Base-by-base conservation (phyloP, 495 filamentous ascomycete genomes). In the Pyrenula massariospora region DNA sequence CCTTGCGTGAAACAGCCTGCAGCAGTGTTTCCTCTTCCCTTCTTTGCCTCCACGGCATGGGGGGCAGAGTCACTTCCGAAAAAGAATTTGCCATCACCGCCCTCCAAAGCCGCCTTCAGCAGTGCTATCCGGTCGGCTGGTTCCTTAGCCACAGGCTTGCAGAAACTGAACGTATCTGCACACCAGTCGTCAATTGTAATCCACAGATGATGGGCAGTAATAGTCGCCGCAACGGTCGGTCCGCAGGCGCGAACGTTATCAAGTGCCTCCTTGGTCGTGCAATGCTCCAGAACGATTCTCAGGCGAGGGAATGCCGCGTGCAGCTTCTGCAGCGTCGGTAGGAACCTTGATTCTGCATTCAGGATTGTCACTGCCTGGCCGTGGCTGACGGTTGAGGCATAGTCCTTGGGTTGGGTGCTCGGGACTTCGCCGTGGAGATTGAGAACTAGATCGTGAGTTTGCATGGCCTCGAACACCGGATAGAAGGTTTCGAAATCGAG, bases 1-100 rank as follows among this genome's bases (percentile, higher is more conserved):
- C 88, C 86, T 67, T 96, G 91, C 8, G 91, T 95, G 72, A 94
- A 96, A 5, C 92, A 85, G 22, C 92, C 91, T 2, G 88, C 89
- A 3, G 89, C 87, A n/a, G 76, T 69, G 69, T 79, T 86, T 53
- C 75, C 74, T 52, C 68, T 74, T 56, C 77, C 81, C 56, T 82
- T 78, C 74, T 95, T 96, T 53, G 85, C 81, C 12, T 69, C 66
- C 12, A 84, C 78, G 10, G 85, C 84, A 71, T 96, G 91, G 22
- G 92, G 91, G 25, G 86, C 86, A 50, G 78, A 82, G 64, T 89
- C 85, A 25, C 74, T 83, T 49, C 77, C 76, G 24, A 95, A 81
- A 77, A 95, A 95, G 74, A 95, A 95, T 65, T 90, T 91, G 2
- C 81, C 75, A 58, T 85, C 50, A 20, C 50, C 76, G 19, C 87